Evolutionary conservation across 1,284 basidiomycete species (phyloP).

Genomic region (Puccinia brachypodii): DNA sequence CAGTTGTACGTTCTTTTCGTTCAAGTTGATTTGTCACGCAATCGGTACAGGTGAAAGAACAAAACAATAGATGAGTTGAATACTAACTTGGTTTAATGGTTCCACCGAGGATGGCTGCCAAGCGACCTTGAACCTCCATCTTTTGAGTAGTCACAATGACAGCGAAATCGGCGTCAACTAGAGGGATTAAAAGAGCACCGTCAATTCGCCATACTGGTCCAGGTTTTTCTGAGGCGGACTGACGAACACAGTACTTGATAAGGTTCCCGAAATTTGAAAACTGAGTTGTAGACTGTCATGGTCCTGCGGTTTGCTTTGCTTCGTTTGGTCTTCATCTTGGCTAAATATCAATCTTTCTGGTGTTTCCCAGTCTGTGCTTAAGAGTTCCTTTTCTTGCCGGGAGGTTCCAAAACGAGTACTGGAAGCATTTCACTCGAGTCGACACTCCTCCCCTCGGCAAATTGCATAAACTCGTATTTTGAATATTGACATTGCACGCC

Average conservation of each 20-base stretch:
- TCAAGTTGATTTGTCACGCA: neutral
- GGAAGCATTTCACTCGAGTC: too few relatives aligned
- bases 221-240: neutral
- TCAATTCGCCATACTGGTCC: neutral
- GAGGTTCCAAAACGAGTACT: too few relatives aligned
- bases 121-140: constrained; percentile 27
- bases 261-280: constrained; percentile 42
- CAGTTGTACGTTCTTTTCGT: neutral
- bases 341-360: neutral
- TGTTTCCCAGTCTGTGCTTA: neutral
- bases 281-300: constrained; percentile 31
- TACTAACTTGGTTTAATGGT: constrained; percentile 33
- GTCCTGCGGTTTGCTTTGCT: constrained; percentile 34
- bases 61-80: neutral
- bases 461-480: too few relatives aligned
- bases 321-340: constrained; percentile 42
- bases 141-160: constrained; percentile 26
- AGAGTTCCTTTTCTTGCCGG: neutral
- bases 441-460: too few relatives aligned
- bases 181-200: neutral
- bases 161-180: constrained; percentile 41
- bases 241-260: constrained; percentile 40
- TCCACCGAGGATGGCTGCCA: constrained; percentile 29
- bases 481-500: too few relatives aligned
- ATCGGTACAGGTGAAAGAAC: neutral